These are phyloP conservation scores for Thermothelomyces thermophilus DNA, from an alignment of 2,329 filamentous ascomycete genomes.

Conservation along the genomic window DNA sequence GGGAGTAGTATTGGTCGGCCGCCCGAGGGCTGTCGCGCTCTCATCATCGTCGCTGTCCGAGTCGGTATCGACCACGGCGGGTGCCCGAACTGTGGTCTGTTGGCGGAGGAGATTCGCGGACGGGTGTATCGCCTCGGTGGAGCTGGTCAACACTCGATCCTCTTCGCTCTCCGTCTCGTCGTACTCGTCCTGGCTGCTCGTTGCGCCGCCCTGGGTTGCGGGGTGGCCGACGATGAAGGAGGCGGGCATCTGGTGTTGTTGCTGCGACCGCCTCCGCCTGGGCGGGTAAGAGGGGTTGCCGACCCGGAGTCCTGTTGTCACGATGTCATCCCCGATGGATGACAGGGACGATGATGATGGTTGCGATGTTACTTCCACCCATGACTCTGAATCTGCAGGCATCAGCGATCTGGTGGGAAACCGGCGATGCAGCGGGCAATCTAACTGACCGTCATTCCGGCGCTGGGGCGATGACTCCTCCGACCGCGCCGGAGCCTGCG, in stretches of 20 bases:
- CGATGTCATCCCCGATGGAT: slow-evolving; percentile 78
- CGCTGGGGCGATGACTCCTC: slow-evolving; percentile 24
- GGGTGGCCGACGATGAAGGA: slow-evolving; percentile 35
- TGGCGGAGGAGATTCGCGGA: slow-evolving; percentile 28
- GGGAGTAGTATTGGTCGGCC: slow-evolving; percentile 42
- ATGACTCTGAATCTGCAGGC: slow-evolving; percentile 62
- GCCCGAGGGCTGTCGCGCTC: slow-evolving; percentile 73
- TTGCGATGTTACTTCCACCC: slow-evolving; percentile 89
- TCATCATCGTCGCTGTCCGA: slow-evolving; percentile 56
- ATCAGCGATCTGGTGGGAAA: slow-evolving; percentile 6
- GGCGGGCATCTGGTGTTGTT: slow-evolving; percentile 31
- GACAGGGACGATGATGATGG: slow-evolving; percentile 91
- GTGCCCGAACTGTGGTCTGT: slow-evolving; percentile 33
- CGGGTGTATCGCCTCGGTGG: slow-evolving; percentile 44
- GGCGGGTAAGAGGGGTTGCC: slow-evolving; percentile 56
- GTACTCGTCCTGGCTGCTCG: slow-evolving; percentile 88
- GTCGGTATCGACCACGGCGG: slow-evolving; percentile 31
- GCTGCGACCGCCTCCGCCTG: slow-evolving; percentile 48
- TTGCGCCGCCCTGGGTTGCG: slow-evolving; percentile 35
- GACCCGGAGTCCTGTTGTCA: slow-evolving; percentile 79
- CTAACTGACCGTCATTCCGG: slow-evolving; percentile 31
- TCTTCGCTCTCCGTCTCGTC: slow-evolving; percentile 90
- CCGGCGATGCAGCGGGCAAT: neutral
- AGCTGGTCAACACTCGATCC: slow-evolving; percentile 58
- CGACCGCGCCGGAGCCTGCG: slow-evolving; percentile 17